Evolutionary conservation across 192 early-diverging fungal genomes (phyloP).

Genomic region (Entomortierella lignicola): DNA sequence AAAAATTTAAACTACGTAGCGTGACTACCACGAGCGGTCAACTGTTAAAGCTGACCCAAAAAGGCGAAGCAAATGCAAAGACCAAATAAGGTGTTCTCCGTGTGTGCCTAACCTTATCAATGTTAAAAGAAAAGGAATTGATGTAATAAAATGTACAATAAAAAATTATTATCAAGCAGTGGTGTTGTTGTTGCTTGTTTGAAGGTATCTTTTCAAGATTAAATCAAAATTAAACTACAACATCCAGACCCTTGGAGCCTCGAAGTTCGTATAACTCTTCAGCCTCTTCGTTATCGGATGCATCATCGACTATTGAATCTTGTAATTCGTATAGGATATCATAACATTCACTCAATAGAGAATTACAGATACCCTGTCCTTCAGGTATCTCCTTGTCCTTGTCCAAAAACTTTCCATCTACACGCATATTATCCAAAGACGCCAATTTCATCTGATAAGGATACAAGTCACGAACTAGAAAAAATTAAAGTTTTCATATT

Average conservation of each 20-base stretch:
- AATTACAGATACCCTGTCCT: slow-evolving; percentile 88
- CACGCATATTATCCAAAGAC: slow-evolving; percentile 82
- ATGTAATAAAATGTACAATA: neutral
- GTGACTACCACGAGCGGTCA: slow-evolving; percentile 55
- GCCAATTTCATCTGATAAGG: slow-evolving; percentile 92
- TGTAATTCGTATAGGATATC: slow-evolving; percentile 84
- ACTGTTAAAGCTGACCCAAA: slow-evolving; percentile 57
- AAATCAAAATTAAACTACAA: slow-evolving; percentile 20
- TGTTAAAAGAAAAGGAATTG: neutral
- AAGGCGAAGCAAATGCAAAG: slow-evolving; percentile 54
- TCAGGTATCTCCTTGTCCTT: slow-evolving; percentile 84
- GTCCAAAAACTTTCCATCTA: slow-evolving; percentile 88
- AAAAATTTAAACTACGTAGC: neutral
- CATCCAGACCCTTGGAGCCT: slow-evolving; percentile 40
- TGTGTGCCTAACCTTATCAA: too few species aligned
- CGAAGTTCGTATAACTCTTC: slow-evolving; percentile 22
- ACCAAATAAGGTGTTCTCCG: slow-evolving; percentile 2
- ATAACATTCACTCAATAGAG: slow-evolving; percentile 89
- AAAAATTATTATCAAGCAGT: neutral
- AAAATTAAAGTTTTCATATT: too few species aligned
- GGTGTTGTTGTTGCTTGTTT: too few species aligned
- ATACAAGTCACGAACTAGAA: slow-evolving; percentile 74
- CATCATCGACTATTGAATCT: slow-evolving; percentile 61
- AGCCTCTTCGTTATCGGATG: slow-evolving; percentile 9
- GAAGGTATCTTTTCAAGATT: too few species aligned